phyloP scores from a whole-genome alignment of 345 rosid genomes.

The Anacardium occidentale region DNA sequence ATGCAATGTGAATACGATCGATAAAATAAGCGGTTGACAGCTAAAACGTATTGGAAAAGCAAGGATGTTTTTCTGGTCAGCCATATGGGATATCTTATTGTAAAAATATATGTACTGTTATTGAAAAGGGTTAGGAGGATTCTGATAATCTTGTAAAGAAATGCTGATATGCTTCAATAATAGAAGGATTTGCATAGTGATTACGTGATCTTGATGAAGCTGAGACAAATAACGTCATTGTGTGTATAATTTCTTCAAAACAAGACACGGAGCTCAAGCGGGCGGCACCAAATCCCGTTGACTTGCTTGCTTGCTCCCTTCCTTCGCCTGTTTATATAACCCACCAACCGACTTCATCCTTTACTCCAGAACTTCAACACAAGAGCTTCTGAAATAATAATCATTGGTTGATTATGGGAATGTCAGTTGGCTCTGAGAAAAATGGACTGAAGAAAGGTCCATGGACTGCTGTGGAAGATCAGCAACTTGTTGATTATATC shows the following conservation, averaged over 20 bases:
- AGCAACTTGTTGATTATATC: conserved; percentile 58
- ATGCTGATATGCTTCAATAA: too few relatives aligned
- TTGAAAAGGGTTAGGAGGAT: background rate
- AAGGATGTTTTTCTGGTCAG: too few relatives aligned
- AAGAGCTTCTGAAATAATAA: background rate
- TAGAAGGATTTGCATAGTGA: too few relatives aligned
- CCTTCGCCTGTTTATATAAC: background rate
- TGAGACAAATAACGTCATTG: background rate
- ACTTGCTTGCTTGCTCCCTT: conserved; percentile 31
- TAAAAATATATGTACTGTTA: too few relatives aligned
- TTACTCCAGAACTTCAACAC: conserved; percentile 1
- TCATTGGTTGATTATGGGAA: conserved; percentile 61
- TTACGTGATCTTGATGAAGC: conserved; percentile 1
- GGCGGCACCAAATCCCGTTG: conserved; percentile 83
- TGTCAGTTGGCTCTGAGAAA: conserved; percentile 46
- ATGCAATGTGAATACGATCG: too few relatives aligned
- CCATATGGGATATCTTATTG: too few relatives aligned
- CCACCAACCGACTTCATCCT: conserved; percentile 2
- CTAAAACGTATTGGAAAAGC: too few relatives aligned
- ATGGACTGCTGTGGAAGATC: conserved; percentile 88
- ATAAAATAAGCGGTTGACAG: too few relatives aligned
- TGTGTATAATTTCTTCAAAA: conserved; percentile 11
- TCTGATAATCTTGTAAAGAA: too few relatives aligned
- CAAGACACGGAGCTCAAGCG: conserved; percentile 43
- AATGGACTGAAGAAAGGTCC: conserved; percentile 82